phyloP scores from a whole-genome alignment of 2,329 filamentous ascomycete genomes.

The Cladorrhinum sp. region DNA sequence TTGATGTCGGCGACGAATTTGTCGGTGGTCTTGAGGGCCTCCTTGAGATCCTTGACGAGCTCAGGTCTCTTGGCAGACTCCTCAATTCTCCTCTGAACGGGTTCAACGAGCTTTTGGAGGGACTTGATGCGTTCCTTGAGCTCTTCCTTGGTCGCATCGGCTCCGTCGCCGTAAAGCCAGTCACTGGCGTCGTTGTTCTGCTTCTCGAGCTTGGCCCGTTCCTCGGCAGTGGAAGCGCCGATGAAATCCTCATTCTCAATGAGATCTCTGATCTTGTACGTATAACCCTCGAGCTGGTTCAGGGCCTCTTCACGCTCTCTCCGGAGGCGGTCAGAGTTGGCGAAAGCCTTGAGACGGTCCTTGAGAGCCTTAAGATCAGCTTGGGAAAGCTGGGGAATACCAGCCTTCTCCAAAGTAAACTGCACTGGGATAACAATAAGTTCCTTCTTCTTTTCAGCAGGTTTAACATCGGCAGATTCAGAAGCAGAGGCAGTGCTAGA shows the following conservation, averaged over 20 bases:
- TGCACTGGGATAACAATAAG: conserved; percentile 53
- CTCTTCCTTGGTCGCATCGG: conserved; percentile 69
- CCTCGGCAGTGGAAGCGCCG: conserved; percentile 63
- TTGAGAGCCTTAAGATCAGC: conserved; percentile 52
- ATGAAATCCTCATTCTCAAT: conserved; percentile 75
- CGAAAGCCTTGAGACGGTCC: conserved; percentile 77
- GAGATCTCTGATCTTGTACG: conserved; percentile 82
- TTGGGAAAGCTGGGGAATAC: conserved; percentile 48
- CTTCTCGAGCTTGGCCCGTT: conserved; percentile 64
- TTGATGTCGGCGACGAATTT: conserved; percentile 69
- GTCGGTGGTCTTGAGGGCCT: conserved; percentile 67
- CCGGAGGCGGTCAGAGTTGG: conserved; percentile 76
- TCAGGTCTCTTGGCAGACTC: conserved; percentile 71
- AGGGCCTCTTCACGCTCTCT: conserved; percentile 77
- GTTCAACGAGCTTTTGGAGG: conserved; percentile 73
- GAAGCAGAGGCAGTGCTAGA: conserved; percentile 47
- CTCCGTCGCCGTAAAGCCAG: conserved; percentile 87
- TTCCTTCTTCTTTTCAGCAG: conserved; percentile 58
- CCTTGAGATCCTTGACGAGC: conserved; percentile 63
- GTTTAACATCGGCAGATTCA: conserved; percentile 48
- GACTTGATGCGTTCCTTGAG: conserved; percentile 74
- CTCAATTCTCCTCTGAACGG: conserved; percentile 70
- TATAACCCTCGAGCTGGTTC: conserved; percentile 90
- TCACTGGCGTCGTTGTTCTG: conserved; percentile 70
- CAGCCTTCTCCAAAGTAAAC: conserved; percentile 48